Evolutionary conservation across 805 yeast species (phyloP), one percentile per base, ranked within the genome.

Genomic region (Candida parachauliodes): DNA sequence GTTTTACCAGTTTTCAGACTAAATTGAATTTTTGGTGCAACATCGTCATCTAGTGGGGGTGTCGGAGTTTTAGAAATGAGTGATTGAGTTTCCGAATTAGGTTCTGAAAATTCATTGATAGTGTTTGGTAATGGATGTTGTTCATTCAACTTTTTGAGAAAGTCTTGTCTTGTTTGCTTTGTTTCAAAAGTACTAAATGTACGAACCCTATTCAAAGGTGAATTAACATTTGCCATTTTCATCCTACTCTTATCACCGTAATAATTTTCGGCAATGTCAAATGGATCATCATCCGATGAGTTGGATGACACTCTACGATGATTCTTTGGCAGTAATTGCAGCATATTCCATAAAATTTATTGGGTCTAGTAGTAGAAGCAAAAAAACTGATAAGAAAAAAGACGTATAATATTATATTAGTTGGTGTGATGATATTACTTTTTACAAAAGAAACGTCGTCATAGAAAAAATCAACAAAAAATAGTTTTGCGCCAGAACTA

Each of bases 221-320:
- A 61, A 30, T 56, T 51, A 14, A 32, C 32, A 23, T 55, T 54
- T 2, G 70, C 62, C 11, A 24, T 3, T 20, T 34, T 34, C 15
- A 34, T 39, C 14, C 11, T 5, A 47, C 61, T 68, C 17, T 74
- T 54, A 1, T 83, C 79, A 4, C 86, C 85, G 56, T 84, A 83
- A 55, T 84, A 84, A 18, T 72, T 65, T 34, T 82, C 89, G 0
- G 91, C 74, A n/a, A 65, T 59, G 12, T 82, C 81, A 45, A 68
- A 81, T 0, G 93, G 93, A 52, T 82, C 81, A n/a, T 72, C 76
- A 23, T 73, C 79, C 19, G 64, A 51, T 1, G 53, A 41, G 5
- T 56, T 40, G 3, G 80, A 72, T 2, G 74, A 66, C 28, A 51
- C 37, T 43, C 70, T 50, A 8, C 28, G 23, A 19, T 26, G 37